These are phyloP conservation scores for Tilletia setariae DNA, from an alignment of 1,284 basidiomycete species.

Conservation along the genomic window DNA sequence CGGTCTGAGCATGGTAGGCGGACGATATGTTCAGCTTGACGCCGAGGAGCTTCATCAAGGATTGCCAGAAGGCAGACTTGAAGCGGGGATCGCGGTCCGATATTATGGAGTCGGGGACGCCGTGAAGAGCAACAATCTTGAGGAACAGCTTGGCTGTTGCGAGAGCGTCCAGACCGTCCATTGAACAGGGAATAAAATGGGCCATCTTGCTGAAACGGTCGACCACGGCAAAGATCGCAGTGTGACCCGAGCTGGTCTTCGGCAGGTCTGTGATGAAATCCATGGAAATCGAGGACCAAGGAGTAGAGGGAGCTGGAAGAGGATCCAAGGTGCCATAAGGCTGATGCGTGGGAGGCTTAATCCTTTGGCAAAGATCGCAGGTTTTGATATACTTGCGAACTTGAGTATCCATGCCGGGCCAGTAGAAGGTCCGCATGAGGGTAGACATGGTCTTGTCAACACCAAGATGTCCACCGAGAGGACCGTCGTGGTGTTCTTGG, in stretches of 20 bases:
- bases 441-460: no score
- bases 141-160: no score
- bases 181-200: conserved; percentile 22
- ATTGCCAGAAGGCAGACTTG: conserved; percentile 4
- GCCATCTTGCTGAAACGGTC: conserved; percentile 21
- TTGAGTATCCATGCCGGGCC: no score
- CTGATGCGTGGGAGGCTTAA: no score
- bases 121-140: conserved; percentile 1
- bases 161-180: background rate
- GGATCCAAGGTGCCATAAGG: no score
- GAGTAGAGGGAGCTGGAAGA: background rate
- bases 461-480: conserved; percentile 49
- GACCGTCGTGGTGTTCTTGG: conserved; percentile 34
- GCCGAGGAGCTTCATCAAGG: conserved; percentile 22
- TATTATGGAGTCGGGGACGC: conserved; percentile 5
- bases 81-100: conserved; percentile 12
- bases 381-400: no score
- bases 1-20: conserved; percentile 45
- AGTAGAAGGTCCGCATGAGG: no score
- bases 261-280: conserved; percentile 17
- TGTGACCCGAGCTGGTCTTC: background rate
- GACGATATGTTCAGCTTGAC: conserved; percentile 35
- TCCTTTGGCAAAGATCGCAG: no score
- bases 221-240: no score
- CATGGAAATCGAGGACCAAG: conserved; percentile 15